Evolutionary conservation across 169 alveolate species (phyloP).

Genomic region (Perkinsus olseni): DNA sequence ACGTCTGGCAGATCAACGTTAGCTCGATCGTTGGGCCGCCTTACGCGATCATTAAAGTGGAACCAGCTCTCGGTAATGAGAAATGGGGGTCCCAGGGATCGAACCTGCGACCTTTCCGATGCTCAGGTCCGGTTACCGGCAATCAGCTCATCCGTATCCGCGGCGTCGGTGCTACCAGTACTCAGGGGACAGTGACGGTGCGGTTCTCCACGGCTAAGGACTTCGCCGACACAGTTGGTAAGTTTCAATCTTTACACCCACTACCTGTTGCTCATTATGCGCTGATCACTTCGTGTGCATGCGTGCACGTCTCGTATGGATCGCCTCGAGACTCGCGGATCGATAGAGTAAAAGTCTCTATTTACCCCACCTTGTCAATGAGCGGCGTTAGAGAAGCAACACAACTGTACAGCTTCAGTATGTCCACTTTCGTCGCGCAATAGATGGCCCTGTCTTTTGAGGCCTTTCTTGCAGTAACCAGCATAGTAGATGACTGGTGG

Average conservation of each 20-base stretch:
- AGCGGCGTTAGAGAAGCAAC: too few species aligned
- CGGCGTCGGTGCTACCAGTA: slow-evolving; percentile 70
- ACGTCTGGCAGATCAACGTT: slow-evolving; percentile 73
- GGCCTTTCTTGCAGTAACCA: too few species aligned
- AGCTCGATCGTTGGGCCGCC: slow-evolving; percentile 87
- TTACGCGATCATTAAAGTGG: slow-evolving; percentile 71
- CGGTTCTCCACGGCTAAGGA: slow-evolving; percentile 69
- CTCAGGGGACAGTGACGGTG: slow-evolving; percentile 62
- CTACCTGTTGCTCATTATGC: too few species aligned
- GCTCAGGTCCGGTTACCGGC: slow-evolving; percentile 70
- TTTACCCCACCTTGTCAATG: too few species aligned
- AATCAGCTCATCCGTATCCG: slow-evolving; percentile 57
- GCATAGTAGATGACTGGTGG: too few species aligned
- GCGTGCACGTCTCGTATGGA: too few species aligned
- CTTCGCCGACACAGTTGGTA: slow-evolving; percentile 47
- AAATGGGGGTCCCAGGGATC: neutral
- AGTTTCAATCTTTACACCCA: neutral
- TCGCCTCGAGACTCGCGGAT: too few species aligned
- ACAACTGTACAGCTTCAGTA: too few species aligned
- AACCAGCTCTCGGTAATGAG: slow-evolving; percentile 69
- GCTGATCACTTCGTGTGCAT: too few species aligned
- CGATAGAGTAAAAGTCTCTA: too few species aligned
- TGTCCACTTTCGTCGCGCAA: too few species aligned
- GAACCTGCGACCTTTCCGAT: neutral
- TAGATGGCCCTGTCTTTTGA: too few species aligned